A percentile compares a stretch with the other conserved stretches of the same genome.
Evolutionary conservation across 192 early-diverging fungal genomes (phyloP).

Genomic region (Backusella parvicylindrica): DNA sequence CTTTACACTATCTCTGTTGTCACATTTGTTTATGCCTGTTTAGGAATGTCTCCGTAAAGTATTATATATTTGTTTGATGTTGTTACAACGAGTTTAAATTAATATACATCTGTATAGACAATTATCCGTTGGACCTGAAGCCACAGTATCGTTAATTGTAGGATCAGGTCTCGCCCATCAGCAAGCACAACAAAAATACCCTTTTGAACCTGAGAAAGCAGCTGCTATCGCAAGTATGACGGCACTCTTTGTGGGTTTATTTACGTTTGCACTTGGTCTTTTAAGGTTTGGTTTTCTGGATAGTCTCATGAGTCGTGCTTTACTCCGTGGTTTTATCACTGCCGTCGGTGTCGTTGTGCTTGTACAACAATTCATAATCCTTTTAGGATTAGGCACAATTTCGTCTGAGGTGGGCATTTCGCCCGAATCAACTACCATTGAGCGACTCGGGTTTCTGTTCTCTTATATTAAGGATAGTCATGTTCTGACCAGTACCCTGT

Average conservation of each 20-base stretch:
- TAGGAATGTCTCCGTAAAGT: slow-evolving; percentile 89
- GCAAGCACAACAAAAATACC: slow-evolving; percentile 35
- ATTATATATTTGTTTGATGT: not conserved
- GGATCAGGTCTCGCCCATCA: slow-evolving; percentile 51
- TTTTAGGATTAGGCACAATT: slow-evolving; percentile 57
- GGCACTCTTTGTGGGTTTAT: slow-evolving; percentile 75
- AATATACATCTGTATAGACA: slow-evolving; percentile 44
- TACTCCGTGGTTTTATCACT: slow-evolving; percentile 89
- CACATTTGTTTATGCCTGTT: slow-evolving; percentile 73
- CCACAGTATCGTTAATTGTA: slow-evolving; percentile 82
- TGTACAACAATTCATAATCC: slow-evolving; percentile 74
- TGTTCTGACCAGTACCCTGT: slow-evolving; percentile 60
- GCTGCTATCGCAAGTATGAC: slow-evolving; percentile 46
- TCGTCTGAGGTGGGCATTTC: slow-evolving; percentile 38
- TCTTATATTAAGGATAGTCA: slow-evolving; percentile 57
- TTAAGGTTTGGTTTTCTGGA: slow-evolving; percentile 96
- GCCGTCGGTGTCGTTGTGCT: slow-evolving; percentile 90
- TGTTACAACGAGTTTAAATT: not conserved
- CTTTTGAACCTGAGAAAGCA: slow-evolving; percentile 33
- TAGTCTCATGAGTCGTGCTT: slow-evolving; percentile 85
- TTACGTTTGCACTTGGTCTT: slow-evolving; percentile 87
- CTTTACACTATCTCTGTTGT: slow-evolving; percentile 81
- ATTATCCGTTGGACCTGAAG: slow-evolving; percentile 90
- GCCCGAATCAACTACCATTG: slow-evolving; percentile 69
- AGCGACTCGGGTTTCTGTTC: slow-evolving; percentile 66